Evolutionary conservation across 768 basidiomycete species (phyloP).

Genomic region (Dentipellis sp.): DNA sequence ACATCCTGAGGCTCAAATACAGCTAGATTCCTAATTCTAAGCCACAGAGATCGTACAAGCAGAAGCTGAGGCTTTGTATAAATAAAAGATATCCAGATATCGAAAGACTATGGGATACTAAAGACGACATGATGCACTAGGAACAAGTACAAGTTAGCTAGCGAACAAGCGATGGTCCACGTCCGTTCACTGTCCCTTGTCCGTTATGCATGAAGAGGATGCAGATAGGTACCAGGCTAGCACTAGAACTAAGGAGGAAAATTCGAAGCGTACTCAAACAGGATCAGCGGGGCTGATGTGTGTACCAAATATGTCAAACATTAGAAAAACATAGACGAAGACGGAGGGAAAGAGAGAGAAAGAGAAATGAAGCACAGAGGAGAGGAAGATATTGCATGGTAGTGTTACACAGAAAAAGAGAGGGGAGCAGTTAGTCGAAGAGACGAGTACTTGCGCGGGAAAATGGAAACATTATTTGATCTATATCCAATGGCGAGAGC

Average conservation of each 20-base stretch:
- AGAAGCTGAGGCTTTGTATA: background rate
- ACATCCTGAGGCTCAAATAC: background rate
- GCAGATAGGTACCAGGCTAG: slow-evolving; percentile 14
- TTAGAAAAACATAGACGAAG: background rate
- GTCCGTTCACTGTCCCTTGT: slow-evolving; percentile 49
- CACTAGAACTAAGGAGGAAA: too few relatives aligned
- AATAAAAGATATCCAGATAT: background rate
- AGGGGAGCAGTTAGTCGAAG: background rate
- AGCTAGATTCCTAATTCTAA: too few relatives aligned
- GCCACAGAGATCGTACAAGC: too few relatives aligned
- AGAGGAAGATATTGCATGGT: background rate
- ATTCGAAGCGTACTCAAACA: too few relatives aligned
- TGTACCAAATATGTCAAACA: slow-evolving; percentile 7
- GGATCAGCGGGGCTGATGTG: background rate
- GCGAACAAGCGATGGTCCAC: slow-evolving; percentile 41
- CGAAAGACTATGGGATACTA: background rate
- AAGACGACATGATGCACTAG: background rate
- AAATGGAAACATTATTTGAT: background rate
- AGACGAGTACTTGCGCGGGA: background rate
- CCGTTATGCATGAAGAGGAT: slow-evolving; percentile 23
- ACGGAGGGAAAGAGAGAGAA: background rate
- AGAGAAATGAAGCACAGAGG: background rate
- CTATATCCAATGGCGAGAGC: slow-evolving; percentile 2
- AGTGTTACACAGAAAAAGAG: background rate
- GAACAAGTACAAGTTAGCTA: slow-evolving; percentile 34